Evolutionary conservation across 495 filamentous ascomycete species (phyloP), one percentile per base, ranked within the genome.

Genomic region (Elaphomyces granulatus): DNA sequence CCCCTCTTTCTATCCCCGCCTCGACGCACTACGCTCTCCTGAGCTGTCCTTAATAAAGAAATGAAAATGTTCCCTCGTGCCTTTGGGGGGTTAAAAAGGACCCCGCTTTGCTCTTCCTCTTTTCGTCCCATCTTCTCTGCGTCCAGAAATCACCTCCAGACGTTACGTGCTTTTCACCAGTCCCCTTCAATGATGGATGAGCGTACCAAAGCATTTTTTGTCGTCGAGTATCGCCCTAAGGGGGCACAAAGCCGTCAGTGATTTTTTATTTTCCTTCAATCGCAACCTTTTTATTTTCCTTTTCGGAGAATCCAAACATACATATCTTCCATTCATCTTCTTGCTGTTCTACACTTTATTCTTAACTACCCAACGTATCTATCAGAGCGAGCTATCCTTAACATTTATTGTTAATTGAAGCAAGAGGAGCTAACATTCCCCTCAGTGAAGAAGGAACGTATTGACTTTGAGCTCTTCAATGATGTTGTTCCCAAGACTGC

Each of bases 381-480:
- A 6, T 28, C 23, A 28, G 23, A 23, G 14, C 17, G 20, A 17
- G 44, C 51, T 53, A 45, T 54, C 51, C 54, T 40, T 28, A 28
- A 28, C 6, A 12, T 12, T 12, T 12, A 6, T 28, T 12, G 23
- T 6, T 6, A 28, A 28, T 12, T 6, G 6, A 28, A 28, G 6
- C 12, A 12, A 28, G 6, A 6, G 23, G 6, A 6, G 23, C 6
- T 28, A 6, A 6, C 23, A 28, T 19, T 31, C 41, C 10, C 39
- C 51, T 47, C 55, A 90, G 84, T 58, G 37, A 84, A 87, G 60
- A 56, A 51, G 35, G 85, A 80, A 52, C 83, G 83, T 52, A 79
- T 96, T 71, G 80, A 77, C 66, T 88, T 98, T 73, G 76, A 72
- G 52, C 85, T 98, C 59, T 94, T 72, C 72, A 78, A 93, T 55